phyloP scores from a whole-genome alignment of 1,284 basidiomycete genomes.

The Melampsora abietis-canadensis region DNA sequence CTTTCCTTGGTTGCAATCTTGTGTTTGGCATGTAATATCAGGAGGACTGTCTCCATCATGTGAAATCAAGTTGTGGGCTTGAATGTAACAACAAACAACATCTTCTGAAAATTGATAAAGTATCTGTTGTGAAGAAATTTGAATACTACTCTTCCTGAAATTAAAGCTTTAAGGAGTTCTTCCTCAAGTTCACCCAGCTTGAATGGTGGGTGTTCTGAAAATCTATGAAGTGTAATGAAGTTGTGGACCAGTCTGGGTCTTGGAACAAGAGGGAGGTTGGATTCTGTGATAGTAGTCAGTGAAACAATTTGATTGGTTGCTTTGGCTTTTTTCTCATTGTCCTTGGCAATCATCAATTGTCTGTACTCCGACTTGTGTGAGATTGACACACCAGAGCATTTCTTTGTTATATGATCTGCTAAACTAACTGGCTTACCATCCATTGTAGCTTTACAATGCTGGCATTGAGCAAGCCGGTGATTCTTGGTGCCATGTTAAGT shows the following conservation, averaged over 20 bases:
- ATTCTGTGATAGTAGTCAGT: not conserved
- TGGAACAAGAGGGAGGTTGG: slow-evolving; percentile 2
- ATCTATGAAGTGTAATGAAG: not conserved
- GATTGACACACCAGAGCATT: not conserved
- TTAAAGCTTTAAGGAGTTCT: not conserved
- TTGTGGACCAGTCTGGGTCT: not conserved
- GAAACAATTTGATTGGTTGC: not conserved
- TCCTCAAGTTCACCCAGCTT: not conserved
- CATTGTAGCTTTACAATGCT: not conserved
- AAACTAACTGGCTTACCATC: not conserved
- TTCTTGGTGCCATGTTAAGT: not conserved
- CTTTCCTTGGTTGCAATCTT: not conserved
- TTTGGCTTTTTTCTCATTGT: not conserved
- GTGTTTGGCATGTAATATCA: not conserved
- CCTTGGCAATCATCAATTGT: not conserved
- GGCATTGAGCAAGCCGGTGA: not conserved
- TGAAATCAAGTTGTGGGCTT: not conserved
- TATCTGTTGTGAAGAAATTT: not conserved
- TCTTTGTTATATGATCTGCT: not conserved
- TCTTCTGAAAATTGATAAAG: not conserved
- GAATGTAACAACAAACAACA: not conserved
- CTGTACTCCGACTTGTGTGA: not conserved
- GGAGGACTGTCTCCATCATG: not conserved
- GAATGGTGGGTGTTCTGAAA: not conserved
- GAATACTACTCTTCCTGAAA: not conserved